Base-by-base conservation (phyloP, 2,329 filamentous ascomycete genomes). In the Talaromyces sp. region DNA sequence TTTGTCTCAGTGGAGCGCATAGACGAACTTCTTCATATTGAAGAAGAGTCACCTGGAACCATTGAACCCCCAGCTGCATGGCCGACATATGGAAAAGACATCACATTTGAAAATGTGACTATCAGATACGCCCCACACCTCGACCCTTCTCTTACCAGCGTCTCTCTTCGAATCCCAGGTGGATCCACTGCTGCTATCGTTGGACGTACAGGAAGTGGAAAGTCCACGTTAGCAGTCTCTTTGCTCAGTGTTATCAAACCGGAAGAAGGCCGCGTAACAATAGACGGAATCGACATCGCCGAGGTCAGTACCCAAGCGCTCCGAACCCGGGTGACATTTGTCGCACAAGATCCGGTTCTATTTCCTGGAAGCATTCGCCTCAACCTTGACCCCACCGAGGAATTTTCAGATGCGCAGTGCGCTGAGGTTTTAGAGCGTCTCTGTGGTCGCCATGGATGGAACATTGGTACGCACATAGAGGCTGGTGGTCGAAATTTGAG, bases 1-100 rank as follows among this genome's bases (percentile, higher is more conserved):
- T 96, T 96, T 61, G 91, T 96, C 0, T 92, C 89, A 0, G 89
- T 96, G 0, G 91, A 96, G 72, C 84, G 91, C 36, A 87, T 96
- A 0, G 85, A 94, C 9, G 90, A 94, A 70, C 80, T 96, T 0
- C 79, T 94, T 1, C 83, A 89, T 53, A 81, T 96, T 0, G 88
- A 92, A 14, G 84, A 90, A 66, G 91, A 96, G 68, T 77, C 84
- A 0, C 79, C 76, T 0, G 91, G 90, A 1, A 80, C 82, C 1
- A 71, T 90, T 3, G 73, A 82, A 1, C 90, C 90, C 0, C 89
- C 90, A 0, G 85, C 87, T 0, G 82, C 83, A 45, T 96, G 91
- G 91, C 91, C 91, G 0, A 80, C 80, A 0, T 86, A 85, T 49
- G 80, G 79, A 9, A 87, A 89, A 53, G 86, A 88, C 60, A 87